Evolutionary conservation across 352 stramenopile species (phyloP).

Genomic region (Globisporangium iwayamae): DNA sequence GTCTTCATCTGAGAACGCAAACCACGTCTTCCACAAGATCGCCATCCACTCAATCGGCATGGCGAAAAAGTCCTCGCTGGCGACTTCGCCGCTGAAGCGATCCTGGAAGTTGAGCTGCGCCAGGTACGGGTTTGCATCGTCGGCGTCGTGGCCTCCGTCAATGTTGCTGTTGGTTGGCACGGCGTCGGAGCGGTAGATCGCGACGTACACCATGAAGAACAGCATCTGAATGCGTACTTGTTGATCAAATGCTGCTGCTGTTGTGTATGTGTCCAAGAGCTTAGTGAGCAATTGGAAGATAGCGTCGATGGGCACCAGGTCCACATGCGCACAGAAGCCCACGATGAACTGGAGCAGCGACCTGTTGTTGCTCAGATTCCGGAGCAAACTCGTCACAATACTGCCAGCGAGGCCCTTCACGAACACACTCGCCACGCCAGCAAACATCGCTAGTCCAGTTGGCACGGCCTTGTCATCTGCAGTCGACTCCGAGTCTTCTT

Average conservation of each 20-base stretch:
- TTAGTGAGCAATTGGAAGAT: constrained; percentile 27
- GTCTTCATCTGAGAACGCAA: constrained; percentile 39
- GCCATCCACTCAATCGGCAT: constrained; percentile 58
- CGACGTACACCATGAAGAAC: constrained; percentile 41
- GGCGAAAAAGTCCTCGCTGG: constrained; percentile 37
- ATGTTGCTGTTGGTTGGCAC: neutral
- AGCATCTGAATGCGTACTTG: constrained; percentile 5
- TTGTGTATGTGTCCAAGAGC: constrained; percentile 26
- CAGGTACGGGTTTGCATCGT: neutral
- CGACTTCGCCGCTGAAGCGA: constrained; percentile 29
- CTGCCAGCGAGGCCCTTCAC: constrained; percentile 37
- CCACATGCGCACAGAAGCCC: constrained; percentile 38
- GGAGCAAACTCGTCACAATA: constrained; percentile 22
- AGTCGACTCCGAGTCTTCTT: neutral
- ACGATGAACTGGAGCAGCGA: constrained; percentile 28
- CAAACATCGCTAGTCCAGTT: constrained; percentile 29
- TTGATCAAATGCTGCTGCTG: neutral
- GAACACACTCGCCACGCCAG: constrained; percentile 30
- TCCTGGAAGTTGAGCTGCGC: constrained; percentile 32
- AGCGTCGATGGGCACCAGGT: constrained; percentile 28
- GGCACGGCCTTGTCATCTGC: neutral
- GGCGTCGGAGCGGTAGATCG: constrained; percentile 25
- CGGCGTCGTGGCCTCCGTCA: neutral
- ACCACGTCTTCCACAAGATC: constrained; percentile 46
- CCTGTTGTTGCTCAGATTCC: neutral